Evolutionary conservation across 2,329 filamentous ascomycete species (phyloP).

Genomic region (Sporothrix curviconia): DNA sequence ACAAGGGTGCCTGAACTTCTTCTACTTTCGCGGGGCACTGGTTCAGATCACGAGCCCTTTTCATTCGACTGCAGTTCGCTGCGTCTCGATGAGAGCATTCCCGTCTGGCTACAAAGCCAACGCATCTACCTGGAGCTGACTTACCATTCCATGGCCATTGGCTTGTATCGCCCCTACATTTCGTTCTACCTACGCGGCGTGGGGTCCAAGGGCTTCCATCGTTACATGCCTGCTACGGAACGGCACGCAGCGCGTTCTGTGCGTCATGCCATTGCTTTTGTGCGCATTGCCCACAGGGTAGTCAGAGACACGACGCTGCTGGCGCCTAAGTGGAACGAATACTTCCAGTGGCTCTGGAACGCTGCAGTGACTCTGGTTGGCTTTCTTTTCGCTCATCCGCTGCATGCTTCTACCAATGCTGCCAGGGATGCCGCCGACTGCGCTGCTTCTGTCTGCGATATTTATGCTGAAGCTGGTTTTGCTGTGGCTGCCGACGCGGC

Average conservation of each 20-base stretch:
- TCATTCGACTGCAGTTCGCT: not conserved
- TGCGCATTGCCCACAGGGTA: conserved; percentile 32
- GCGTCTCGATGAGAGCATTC: conserved; percentile 19
- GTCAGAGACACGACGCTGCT: conserved; percentile 28
- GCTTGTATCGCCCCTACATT: conserved; percentile 35
- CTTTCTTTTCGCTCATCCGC: conserved; percentile 34
- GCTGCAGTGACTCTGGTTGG: conserved; percentile 34
- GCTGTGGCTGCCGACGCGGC: conserved; percentile 29
- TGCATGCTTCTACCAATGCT: conserved; percentile 22
- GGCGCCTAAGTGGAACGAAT: conserved; percentile 31
- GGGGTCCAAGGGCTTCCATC: not conserved
- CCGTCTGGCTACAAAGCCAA: conserved; percentile 36
- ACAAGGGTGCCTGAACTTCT: conserved; percentile 2
- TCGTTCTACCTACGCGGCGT: conserved; percentile 23
- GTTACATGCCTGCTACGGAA: conserved; percentile 22
- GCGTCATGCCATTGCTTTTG: conserved; percentile 31
- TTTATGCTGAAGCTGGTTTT: conserved; percentile 28
- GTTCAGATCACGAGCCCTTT: not conserved
- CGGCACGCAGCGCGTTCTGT: conserved; percentile 25
- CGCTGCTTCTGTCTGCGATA: conserved; percentile 31
- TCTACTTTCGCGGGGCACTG: not conserved
- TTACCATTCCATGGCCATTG: conserved; percentile 33
- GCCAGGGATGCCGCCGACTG: conserved; percentile 30
- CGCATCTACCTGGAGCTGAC: conserved; percentile 35
- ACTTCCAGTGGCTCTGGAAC: conserved; percentile 39